phyloP scores from a whole-genome alignment of 2,329 filamentous ascomycete species.

The Penicillium sp. region DNA sequence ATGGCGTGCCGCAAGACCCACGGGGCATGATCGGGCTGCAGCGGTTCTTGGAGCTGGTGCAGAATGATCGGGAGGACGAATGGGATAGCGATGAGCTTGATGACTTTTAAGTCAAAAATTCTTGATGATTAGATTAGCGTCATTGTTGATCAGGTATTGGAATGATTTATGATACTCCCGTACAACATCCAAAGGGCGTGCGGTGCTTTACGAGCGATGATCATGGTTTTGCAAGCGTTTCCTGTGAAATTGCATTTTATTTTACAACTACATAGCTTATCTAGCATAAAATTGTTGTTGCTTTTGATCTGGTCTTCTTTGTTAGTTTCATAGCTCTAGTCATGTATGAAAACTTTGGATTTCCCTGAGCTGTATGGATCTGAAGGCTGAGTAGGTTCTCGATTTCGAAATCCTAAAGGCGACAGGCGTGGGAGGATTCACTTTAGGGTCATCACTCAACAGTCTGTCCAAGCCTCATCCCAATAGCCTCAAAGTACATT shows the following conservation, averaged over 20 bases:
- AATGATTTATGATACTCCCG: background rate
- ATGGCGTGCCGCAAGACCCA: slow-evolving; percentile 12
- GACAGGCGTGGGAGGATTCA: too few relatives aligned
- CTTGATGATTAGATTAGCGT: background rate
- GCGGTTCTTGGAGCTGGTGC: slow-evolving; percentile 55
- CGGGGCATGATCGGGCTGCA: slow-evolving; percentile 43
- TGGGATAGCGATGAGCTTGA: slow-evolving; percentile 62
- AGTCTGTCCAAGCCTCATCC: too few relatives aligned
- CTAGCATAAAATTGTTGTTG: background rate
- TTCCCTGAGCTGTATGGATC: too few relatives aligned
- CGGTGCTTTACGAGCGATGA: background rate
- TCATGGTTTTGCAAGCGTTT: background rate
- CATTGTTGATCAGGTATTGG: background rate
- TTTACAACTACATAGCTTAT: background rate
- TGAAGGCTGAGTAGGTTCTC: too few relatives aligned
- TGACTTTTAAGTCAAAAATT: slow-evolving; percentile 23
- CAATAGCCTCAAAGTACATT: too few relatives aligned
- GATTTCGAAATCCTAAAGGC: too few relatives aligned
- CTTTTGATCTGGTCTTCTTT: background rate
- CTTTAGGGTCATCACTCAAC: too few relatives aligned
- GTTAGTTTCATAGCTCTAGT: too few relatives aligned
- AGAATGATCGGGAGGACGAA: slow-evolving; percentile 57
- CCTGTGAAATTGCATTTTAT: background rate
- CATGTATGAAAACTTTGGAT: too few relatives aligned
- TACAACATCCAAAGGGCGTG: background rate